phyloP scores from a whole-genome alignment of 768 basidiomycete species.

The Leccinum disarticulatum region DNA sequence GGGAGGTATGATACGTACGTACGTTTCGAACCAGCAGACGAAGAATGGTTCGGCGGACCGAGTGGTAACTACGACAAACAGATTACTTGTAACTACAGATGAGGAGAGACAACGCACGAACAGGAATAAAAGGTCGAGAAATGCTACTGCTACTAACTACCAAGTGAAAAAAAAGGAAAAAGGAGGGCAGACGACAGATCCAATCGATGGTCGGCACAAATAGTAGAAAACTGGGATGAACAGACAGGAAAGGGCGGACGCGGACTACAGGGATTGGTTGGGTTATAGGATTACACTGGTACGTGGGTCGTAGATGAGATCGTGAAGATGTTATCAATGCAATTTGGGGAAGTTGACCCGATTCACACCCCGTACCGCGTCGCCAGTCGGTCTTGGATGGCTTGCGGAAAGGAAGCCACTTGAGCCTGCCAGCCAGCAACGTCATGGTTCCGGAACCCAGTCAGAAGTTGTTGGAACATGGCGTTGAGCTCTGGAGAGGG shows the following conservation, averaged over 20 bases:
- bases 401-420: constrained; percentile 79
- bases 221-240: constrained; percentile 20
- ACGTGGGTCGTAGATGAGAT: constrained; percentile 14
- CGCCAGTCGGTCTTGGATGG: constrained; percentile 83
- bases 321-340: constrained; percentile 9
- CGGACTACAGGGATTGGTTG: constrained; percentile 8
- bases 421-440: constrained; percentile 84
- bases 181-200: constrained; percentile 18
- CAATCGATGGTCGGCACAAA: constrained; percentile 32
- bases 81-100: constrained; percentile 35
- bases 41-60: constrained; percentile 36
- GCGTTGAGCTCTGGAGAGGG: constrained; percentile 89
- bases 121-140: constrained; percentile 9
- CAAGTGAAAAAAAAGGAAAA: constrained; percentile 7
- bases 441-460: constrained; percentile 88
- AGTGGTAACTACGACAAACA: constrained; percentile 25
- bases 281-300: constrained; percentile 16
- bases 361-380: constrained; percentile 83
- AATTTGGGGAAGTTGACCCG: constrained; percentile 1
- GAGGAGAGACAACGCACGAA: constrained; percentile 25
- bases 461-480: constrained; percentile 91
- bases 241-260: constrained; percentile 16
- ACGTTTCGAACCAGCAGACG: constrained; percentile 5
- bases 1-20: constrained; percentile 17
- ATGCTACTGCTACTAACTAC: constrained; percentile 30